A percentile compares a stretch with the other conserved stretches of the same genome.
Evolutionary conservation across 495 filamentous ascomycete genomes (phyloP).

Genomic region (Neurospora sp.): DNA sequence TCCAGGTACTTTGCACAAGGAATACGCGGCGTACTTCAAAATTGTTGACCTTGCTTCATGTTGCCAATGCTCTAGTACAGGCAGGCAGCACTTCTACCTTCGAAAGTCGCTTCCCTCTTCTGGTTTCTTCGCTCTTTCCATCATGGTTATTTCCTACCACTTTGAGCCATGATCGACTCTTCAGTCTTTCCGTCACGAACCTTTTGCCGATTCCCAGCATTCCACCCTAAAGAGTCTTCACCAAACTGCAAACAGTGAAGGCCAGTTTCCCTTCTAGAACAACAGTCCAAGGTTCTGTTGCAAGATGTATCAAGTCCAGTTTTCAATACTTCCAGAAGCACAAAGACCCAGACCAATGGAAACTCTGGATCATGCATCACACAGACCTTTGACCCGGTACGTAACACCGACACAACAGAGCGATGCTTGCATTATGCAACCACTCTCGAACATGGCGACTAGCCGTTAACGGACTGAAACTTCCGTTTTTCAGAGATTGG

Average conservation of each 20-base stretch:
- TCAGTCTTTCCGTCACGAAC: too few relatives aligned
- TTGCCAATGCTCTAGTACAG: too few relatives aligned
- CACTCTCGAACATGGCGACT: background rate
- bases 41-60: too few relatives aligned
- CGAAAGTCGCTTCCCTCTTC: too few relatives aligned
- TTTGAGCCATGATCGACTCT: too few relatives aligned
- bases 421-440: background rate
- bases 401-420: background rate
- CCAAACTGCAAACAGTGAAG: background rate
- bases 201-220: too few relatives aligned
- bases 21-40: too few relatives aligned
- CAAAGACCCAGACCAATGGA: background rate
- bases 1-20: too few relatives aligned
- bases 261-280: background rate
- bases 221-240: too few relatives aligned
- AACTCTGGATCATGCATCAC: background rate
- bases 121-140: too few relatives aligned
- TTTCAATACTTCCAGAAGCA: background rate
- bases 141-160: too few relatives aligned
- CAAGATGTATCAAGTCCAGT: background rate
- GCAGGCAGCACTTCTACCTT: too few relatives aligned
- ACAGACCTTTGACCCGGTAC: background rate
- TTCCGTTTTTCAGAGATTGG: background rate
- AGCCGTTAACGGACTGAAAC: background rate
- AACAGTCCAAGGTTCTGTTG: background rate